Percentiles rank a stretch among this genome's conserved stretches.
These are phyloP conservation scores for Venturia asperata DNA, from an alignment of 2,329 filamentous ascomycete genomes.

Conservation along the genomic window DNA sequence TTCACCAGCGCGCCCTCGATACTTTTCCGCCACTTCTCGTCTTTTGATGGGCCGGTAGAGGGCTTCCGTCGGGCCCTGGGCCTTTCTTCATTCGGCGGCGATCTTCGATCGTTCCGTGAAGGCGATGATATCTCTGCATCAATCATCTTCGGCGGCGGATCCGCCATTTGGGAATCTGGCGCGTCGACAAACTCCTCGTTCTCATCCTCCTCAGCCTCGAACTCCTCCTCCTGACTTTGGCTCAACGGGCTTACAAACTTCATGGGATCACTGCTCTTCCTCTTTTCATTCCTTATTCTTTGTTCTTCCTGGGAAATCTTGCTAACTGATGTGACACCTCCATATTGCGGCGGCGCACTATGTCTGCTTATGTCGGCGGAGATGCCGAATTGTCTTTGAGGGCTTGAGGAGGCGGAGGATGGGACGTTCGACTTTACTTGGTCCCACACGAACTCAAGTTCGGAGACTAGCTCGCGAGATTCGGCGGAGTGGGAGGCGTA, in stretches of 20 bases:
- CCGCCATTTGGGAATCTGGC: conserved; percentile 41
- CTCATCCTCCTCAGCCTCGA: conserved; percentile 30
- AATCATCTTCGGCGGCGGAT: conserved; percentile 22
- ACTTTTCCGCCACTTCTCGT: conserved; percentile 65
- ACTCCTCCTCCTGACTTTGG: conserved; percentile 46
- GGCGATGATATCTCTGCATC: neutral
- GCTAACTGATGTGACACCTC: conserved; percentile 24
- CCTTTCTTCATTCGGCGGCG: conserved; percentile 3
- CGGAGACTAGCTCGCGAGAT: conserved; percentile 77
- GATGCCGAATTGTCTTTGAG: conserved; percentile 19
- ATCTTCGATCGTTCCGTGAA: neutral
- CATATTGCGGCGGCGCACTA: conserved; percentile 16
- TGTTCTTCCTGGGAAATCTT: conserved; percentile 2
- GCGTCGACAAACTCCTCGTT: conserved; percentile 43
- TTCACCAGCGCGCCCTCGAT: conserved; percentile 82
- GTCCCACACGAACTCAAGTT: conserved; percentile 99
- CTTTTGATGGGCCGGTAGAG: conserved; percentile 24
- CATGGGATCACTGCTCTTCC: conserved; percentile 23
- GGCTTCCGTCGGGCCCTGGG: conserved; percentile 23
- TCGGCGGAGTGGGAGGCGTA: conserved; percentile 83
- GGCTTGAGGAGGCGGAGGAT: conserved; percentile 48
- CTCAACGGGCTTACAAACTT: conserved; percentile 76
- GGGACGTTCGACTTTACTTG: conserved; percentile 82
- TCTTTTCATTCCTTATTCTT: neutral
- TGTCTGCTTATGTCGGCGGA: conserved; percentile 4